A percentile compares a stretch with the other conserved stretches of the same genome.
These are phyloP conservation scores for Globisporangium spiculum DNA, from an alignment of 352 stramenopile species.

Conservation along the genomic window DNA sequence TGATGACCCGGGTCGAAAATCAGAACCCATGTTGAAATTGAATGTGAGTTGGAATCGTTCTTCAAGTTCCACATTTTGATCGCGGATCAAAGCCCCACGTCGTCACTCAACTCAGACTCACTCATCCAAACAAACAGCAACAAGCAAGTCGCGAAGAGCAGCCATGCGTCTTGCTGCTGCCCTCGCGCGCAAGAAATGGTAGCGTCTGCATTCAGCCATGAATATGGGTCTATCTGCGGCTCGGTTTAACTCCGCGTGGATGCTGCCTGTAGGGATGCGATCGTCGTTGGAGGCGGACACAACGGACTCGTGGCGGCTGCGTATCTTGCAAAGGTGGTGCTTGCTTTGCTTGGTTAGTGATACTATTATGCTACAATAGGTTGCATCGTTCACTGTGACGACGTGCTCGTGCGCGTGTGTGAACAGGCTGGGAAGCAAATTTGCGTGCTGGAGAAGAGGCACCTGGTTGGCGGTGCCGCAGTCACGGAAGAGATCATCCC, in stretches of 20 bases:
- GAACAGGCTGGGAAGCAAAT: slow-evolving; percentile 76
- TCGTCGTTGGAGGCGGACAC: slow-evolving; percentile 87
- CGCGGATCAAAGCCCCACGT: neutral
- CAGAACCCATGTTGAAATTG: neutral
- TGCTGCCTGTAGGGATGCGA: slow-evolving; percentile 56
- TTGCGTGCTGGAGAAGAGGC: slow-evolving; percentile 85
- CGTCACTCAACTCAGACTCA: neutral
- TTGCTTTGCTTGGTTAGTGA: slow-evolving; percentile 8
- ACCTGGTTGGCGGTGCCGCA: slow-evolving; percentile 85
- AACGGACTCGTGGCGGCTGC: slow-evolving; percentile 88
- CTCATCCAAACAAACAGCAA: neutral
- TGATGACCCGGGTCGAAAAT: neutral
- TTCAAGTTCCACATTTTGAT: slow-evolving; percentile 1
- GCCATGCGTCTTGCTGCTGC: slow-evolving; percentile 18
- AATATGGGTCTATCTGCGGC: neutral
- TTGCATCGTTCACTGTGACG: neutral
- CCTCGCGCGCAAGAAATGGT: slow-evolving; percentile 45
- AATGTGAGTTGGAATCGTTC: neutral
- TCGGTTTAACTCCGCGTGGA: neutral
- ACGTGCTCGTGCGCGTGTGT: neutral
- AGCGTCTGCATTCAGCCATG: neutral
- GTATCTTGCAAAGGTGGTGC: slow-evolving; percentile 86
- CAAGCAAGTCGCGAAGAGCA: slow-evolving; percentile 17
- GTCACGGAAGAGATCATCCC: slow-evolving; percentile 91
- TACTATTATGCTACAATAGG: too few species aligned